Conservation (phyloP, 2,329 filamentous ascomycete species). For the Zymoseptoria tritici region DNA sequence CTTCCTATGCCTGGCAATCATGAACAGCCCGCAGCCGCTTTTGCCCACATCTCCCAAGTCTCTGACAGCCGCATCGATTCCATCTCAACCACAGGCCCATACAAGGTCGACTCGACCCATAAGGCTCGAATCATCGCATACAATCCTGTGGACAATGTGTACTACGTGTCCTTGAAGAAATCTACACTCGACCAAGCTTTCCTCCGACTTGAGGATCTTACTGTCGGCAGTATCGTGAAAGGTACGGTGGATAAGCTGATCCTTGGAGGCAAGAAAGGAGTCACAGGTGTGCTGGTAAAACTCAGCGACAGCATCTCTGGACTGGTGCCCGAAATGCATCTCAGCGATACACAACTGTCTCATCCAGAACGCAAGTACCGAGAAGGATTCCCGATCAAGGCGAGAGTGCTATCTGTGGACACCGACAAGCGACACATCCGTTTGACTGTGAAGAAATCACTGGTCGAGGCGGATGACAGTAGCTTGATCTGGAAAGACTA, state of each 20-base stretch:
- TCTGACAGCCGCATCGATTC: slow-evolving; percentile 84
- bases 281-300: slow-evolving; percentile 73
- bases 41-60: slow-evolving; percentile 89
- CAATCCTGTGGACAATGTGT: slow-evolving; percentile 78
- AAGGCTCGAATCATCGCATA: slow-evolving; percentile 77
- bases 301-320: slow-evolving; percentile 81
- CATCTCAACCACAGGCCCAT: slow-evolving; percentile 68
- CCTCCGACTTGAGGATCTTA: slow-evolving; percentile 84
- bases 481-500: slow-evolving; percentile 70
- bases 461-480: slow-evolving; percentile 71
- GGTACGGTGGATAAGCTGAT: slow-evolving; percentile 80
- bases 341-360: slow-evolving; percentile 79
- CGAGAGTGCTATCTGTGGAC: slow-evolving; percentile 75
- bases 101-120: slow-evolving; percentile 70
- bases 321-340: slow-evolving; percentile 79
- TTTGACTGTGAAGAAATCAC: slow-evolving; percentile 86
- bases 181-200: slow-evolving; percentile 79
- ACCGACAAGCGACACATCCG: slow-evolving; percentile 68
- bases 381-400: slow-evolving; percentile 75
- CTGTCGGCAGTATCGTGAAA: slow-evolving; percentile 70
- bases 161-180: slow-evolving; percentile 75
- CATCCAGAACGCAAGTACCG: slow-evolving; percentile 96
- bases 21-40: slow-evolving; percentile 41
- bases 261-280: slow-evolving; percentile 67
- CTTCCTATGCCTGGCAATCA: slow-evolving; percentile 38